Percentiles rank a stretch among this genome's conserved stretches.
phyloP scores from a whole-genome alignment of 805 yeast genomes.

The Tetrapisispora phaffii region DNA sequence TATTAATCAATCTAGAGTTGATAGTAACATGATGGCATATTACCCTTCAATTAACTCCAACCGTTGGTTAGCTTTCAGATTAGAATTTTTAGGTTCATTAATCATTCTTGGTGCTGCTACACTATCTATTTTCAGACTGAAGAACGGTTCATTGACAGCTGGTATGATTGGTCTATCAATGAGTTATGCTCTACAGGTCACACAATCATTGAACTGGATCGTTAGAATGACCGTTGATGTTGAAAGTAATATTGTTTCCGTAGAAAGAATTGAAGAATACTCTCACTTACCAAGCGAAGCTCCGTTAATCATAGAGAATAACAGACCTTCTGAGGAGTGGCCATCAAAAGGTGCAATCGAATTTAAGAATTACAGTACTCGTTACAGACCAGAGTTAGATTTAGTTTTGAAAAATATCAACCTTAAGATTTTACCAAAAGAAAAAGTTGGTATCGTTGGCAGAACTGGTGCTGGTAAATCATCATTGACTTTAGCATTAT shows the following conservation, averaged over 20 bases:
- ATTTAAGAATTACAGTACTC: constrained; percentile 67
- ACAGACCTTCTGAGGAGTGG: constrained; percentile 66
- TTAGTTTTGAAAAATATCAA: constrained; percentile 62
- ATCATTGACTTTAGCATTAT: constrained; percentile 72
- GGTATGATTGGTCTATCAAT: constrained; percentile 92
- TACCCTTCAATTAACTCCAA: constrained; percentile 89
- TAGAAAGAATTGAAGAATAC: constrained; percentile 88
- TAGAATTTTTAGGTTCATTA: constrained; percentile 83
- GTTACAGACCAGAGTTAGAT: constrained; percentile 75
- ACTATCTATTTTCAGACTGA: constrained; percentile 61
- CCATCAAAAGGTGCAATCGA: constrained; percentile 60
- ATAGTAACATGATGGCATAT: constrained; percentile 80
- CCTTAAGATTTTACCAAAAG: constrained; percentile 56
- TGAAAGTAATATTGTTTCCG: constrained; percentile 93
- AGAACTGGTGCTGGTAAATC: constrained; percentile 96
- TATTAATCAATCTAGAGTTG: constrained; percentile 62
- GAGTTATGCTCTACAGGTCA: constrained; percentile 84
- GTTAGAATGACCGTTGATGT: constrained; percentile 98
- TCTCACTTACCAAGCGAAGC: constrained; percentile 79
- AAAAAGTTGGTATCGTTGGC: constrained; percentile 92
- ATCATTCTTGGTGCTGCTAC: constrained; percentile 83
- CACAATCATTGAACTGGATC: constrained; percentile 93
- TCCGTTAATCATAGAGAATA: constrained; percentile 50
- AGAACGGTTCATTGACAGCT: constrained; percentile 62
- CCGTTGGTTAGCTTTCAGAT: constrained; percentile 94